phyloP scores from a whole-genome alignment of 257 asterid species.

The Scutellaria baicalensis region DNA sequence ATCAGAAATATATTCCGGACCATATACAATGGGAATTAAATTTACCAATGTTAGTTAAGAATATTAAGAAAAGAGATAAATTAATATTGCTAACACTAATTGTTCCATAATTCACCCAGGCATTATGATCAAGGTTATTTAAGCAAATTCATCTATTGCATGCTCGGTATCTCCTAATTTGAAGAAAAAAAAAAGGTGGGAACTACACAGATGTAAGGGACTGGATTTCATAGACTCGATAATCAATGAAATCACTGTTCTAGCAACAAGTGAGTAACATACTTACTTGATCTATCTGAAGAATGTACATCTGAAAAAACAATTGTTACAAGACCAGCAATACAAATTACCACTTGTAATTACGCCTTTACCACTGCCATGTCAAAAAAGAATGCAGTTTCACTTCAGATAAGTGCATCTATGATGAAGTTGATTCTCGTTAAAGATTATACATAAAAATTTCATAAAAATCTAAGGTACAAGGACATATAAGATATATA shows the following conservation, averaged over 20 bases:
- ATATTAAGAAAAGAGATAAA: background rate
- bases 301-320: slow-evolving; percentile 88
- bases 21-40: background rate
- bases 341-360: slow-evolving; percentile 73
- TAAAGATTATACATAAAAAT: background rate
- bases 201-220: no score
- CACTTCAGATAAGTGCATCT: no score
- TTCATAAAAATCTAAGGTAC: background rate
- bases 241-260: background rate
- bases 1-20: no score
- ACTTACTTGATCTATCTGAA: slow-evolving; percentile 67
- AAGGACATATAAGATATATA: background rate
- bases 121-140: no score
- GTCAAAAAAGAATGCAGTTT: background rate
- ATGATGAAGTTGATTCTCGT: no score
- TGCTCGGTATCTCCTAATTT: no score
- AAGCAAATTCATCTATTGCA: no score
- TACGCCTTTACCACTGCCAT: slow-evolving; percentile 85
- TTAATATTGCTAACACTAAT: background rate
- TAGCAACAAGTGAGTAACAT: background rate
- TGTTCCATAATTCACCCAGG: background rate
- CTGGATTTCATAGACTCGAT: no score
- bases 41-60: background rate
- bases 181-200: background rate
- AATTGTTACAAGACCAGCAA: slow-evolving; percentile 74